These are phyloP conservation scores for Penicillium lividum DNA, from an alignment of 495 filamentous ascomycete genomes.

Conservation along the genomic window DNA sequence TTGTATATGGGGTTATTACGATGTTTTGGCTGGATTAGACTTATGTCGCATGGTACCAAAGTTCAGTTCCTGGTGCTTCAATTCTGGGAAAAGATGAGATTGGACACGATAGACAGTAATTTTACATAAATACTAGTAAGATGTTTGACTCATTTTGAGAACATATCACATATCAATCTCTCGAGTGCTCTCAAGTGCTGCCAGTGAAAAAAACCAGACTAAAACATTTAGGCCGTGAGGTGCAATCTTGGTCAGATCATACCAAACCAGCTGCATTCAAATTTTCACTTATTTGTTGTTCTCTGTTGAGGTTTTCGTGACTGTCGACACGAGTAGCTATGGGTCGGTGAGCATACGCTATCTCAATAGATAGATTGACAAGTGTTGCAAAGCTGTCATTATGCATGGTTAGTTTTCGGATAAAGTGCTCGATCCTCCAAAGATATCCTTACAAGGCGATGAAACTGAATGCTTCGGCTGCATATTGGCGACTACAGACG, in stretches of 20 bases:
- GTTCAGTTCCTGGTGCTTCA: background rate
- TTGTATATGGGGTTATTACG: background rate
- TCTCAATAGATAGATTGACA: background rate
- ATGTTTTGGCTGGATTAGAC: background rate
- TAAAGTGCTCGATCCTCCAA: background rate
- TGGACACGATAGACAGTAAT: background rate
- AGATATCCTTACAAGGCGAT: background rate
- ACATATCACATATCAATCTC: too few relatives aligned
- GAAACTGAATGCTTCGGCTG: constrained; percentile 1
- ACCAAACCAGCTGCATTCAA: background rate
- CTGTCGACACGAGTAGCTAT: background rate
- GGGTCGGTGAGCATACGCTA: background rate
- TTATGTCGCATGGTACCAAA: background rate
- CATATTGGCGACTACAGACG: constrained; percentile 2
- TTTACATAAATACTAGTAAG: too few relatives aligned
- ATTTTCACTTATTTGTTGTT: background rate
- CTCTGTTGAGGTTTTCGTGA: background rate
- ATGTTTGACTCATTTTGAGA: too few relatives aligned
- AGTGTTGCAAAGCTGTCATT: background rate
- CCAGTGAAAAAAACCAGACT: too few relatives aligned
- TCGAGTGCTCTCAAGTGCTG: too few relatives aligned
- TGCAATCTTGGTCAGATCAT: too few relatives aligned
- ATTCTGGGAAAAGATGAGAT: background rate
- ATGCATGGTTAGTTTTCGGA: background rate
- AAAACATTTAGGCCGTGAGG: too few relatives aligned